Percentiles rank a stretch among this genome's conserved stretches.
phyloP scores from a whole-genome alignment of 306 rosid species.

The Cucurbita maxima region DNA sequence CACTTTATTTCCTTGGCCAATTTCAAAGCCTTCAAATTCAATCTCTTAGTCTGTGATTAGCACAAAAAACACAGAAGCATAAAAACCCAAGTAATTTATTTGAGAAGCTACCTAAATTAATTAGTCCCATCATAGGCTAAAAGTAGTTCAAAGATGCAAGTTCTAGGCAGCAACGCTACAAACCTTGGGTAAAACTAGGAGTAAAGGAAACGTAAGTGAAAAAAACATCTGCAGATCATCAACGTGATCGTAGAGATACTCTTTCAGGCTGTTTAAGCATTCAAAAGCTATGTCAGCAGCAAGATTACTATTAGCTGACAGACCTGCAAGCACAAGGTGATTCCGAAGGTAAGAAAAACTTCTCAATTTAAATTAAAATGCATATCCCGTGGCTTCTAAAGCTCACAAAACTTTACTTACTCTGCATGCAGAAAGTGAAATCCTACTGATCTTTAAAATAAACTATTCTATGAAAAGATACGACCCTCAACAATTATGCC shows the following conservation, averaged over 20 bases:
- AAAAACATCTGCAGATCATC: slow-evolving; percentile 28
- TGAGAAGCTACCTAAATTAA: background rate
- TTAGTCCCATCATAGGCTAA: background rate
- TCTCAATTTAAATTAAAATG: background rate
- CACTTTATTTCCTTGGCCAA: slow-evolving; percentile 47
- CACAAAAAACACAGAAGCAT: slow-evolving; percentile 1
- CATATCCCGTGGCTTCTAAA: background rate
- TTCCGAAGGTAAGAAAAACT: background rate
- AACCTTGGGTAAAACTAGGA: slow-evolving; percentile 70
- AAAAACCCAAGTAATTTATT: background rate
- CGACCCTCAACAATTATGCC: background rate
- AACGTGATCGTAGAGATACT: slow-evolving; percentile 15
- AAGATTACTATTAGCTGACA: slow-evolving; percentile 33
- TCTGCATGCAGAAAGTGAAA: background rate
- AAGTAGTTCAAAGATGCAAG: background rate
- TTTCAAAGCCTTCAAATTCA: slow-evolving; percentile 59
- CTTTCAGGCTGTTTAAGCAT: slow-evolving; percentile 43
- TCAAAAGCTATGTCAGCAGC: slow-evolving; percentile 41
- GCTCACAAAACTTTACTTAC: background rate
- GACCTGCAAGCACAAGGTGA: slow-evolving; percentile 24
- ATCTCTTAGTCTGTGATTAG: slow-evolving; percentile 38
- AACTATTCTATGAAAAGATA: background rate
- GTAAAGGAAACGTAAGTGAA: slow-evolving; percentile 61
- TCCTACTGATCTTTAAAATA: background rate
- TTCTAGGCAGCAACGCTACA: background rate